Evolutionary conservation across 1,284 basidiomycete genomes (phyloP).

Genomic region (Filobasidium uniguttulatum): DNA sequence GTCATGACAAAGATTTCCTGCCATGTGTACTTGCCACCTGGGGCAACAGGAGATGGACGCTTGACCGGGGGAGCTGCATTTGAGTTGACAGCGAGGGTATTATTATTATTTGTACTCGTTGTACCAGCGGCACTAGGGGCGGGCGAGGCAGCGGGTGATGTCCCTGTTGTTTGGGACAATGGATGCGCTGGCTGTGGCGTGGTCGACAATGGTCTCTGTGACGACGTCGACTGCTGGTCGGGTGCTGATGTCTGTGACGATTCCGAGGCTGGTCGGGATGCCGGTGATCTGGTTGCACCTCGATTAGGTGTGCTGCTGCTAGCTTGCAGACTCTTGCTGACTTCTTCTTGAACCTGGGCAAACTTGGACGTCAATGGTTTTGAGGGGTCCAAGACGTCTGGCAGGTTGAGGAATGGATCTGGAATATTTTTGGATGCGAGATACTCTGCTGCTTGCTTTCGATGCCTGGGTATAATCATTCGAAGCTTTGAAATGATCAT

Average conservation of each 20-base stretch:
- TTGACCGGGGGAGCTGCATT: neutral
- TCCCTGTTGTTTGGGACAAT: too few species aligned
- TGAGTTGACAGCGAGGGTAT: too few species aligned
- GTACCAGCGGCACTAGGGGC: too few species aligned
- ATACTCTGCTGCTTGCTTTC: neutral
- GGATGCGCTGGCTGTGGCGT: too few species aligned
- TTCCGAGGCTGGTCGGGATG: too few species aligned
- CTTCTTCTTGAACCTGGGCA: neutral
- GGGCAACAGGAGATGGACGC: neutral
- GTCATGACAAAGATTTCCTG: neutral
- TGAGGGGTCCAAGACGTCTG: neutral
- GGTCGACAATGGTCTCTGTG: too few species aligned
- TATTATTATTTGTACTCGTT: too few species aligned
- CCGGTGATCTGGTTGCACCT: too few species aligned
- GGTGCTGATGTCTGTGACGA: too few species aligned
- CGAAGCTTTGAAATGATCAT: neutral
- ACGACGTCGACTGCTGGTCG: too few species aligned
- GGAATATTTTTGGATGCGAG: neutral
- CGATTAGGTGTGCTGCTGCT: too few species aligned
- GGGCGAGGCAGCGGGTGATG: too few species aligned
- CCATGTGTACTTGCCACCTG: neutral
- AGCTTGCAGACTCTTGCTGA: neutral
- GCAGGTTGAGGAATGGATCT: conserved; percentile 1
- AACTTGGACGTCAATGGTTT: neutral
- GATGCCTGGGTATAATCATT: neutral